Percentiles rank a stretch among this genome's conserved stretches.
These are phyloP conservation scores for Chaetomium fimeti DNA, from an alignment of 495 filamentous ascomycete species.

Conservation along the genomic window DNA sequence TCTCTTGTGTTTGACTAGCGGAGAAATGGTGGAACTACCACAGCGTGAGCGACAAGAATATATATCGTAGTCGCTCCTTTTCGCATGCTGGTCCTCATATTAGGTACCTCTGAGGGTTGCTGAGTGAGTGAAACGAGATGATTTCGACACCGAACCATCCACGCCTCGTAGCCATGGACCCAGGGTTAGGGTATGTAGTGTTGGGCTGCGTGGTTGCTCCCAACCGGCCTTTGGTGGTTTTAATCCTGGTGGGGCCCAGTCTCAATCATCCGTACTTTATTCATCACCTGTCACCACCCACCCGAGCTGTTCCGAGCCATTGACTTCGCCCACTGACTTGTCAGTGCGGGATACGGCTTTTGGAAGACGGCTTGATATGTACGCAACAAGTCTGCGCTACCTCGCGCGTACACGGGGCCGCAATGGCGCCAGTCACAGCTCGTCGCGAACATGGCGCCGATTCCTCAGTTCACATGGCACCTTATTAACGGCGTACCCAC, in stretches of 20 bases:
- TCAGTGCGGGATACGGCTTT: slow-evolving; percentile 19
- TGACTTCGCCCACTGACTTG: slow-evolving; percentile 13
- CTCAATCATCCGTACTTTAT: too few relatives aligned
- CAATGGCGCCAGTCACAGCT: slow-evolving; percentile 7
- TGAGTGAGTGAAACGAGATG: not conserved
- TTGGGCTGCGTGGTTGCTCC: too few relatives aligned
- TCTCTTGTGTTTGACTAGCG: slow-evolving; percentile 7
- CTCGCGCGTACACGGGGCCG: slow-evolving; percentile 12
- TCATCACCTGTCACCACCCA: too few relatives aligned
- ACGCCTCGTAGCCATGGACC: not conserved
- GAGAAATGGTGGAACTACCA: not conserved
- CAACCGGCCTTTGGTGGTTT: too few relatives aligned
- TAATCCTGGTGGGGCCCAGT: too few relatives aligned
- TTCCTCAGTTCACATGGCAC: not conserved
- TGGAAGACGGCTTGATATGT: slow-evolving; percentile 25
- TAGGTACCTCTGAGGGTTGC: not conserved
- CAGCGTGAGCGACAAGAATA: slow-evolving; percentile 14
- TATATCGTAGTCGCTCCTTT: slow-evolving; percentile 13
- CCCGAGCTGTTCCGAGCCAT: slow-evolving; percentile 19
- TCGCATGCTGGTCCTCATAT: not conserved
- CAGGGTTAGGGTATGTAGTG: not conserved
- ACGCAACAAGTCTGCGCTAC: slow-evolving; percentile 25
- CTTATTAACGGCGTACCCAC: not conserved
- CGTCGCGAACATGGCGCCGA: not conserved
- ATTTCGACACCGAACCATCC: not conserved